Conservation (phyloP, 164 flowering plant species). For the Pachysandra terminalis region DNA sequence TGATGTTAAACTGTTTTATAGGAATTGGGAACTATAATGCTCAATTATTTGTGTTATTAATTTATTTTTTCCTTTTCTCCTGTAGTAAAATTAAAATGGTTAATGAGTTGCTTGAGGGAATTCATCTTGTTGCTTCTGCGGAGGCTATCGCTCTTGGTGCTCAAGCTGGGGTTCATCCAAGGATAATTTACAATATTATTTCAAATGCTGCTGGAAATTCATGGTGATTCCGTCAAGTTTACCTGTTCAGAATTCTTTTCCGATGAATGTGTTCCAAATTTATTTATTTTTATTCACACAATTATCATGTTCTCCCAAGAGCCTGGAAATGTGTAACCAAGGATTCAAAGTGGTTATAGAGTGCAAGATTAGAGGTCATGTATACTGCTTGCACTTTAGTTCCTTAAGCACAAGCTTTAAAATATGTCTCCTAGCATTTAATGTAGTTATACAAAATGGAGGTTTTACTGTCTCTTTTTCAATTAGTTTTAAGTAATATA, state of each 20-base stretch:
- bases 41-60: not conserved
- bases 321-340: not conserved
- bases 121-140: constrained; percentile 79
- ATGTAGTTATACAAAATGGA: no score
- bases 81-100: constrained; percentile 85
- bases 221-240: constrained; percentile 48
- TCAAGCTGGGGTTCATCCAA: constrained; percentile 85
- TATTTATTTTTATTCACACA: not conserved
- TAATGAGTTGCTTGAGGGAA: constrained; percentile 78
- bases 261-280: not conserved
- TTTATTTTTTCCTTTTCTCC: constrained; percentile 11
- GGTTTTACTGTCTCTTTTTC: no score
- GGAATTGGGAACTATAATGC: not conserved
- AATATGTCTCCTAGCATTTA: no score
- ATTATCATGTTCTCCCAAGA: constrained; percentile 8
- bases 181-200: constrained; percentile 84
- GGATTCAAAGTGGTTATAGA: not conserved
- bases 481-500: no score
- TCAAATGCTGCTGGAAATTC: constrained; percentile 99
- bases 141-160: constrained; percentile 85
- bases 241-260: constrained; percentile 1
- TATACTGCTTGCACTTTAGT: no score
- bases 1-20: not conserved
- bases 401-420: no score
- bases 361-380: not conserved